Percentiles rank a stretch among this genome's conserved stretches.
These are phyloP conservation scores for Boletales sp. DNA, from an alignment of 768 basidiomycete species.

Conservation along the genomic window DNA sequence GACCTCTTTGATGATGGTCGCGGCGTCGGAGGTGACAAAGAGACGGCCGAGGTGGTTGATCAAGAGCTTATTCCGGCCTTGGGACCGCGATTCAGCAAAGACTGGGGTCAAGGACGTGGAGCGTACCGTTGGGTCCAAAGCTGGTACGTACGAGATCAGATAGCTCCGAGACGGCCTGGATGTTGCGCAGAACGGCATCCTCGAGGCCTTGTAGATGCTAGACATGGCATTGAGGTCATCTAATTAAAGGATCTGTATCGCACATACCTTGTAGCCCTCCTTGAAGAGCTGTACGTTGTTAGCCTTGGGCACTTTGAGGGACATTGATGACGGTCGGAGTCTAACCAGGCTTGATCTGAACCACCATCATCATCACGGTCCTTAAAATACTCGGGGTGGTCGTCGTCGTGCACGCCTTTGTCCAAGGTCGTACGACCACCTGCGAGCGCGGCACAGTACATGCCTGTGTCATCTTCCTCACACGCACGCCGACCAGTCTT, in stretches of 20 bases:
- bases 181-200: slow-evolving; percentile 95
- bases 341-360: slow-evolving; percentile 12
- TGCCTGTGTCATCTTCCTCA: slow-evolving; percentile 65
- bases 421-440: slow-evolving; percentile 66
- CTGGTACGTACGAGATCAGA: slow-evolving; percentile 94
- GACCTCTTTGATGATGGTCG: slow-evolving; percentile 96
- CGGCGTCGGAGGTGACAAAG: slow-evolving; percentile 98
- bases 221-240: not conserved
- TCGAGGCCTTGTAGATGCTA: slow-evolving; percentile 87
- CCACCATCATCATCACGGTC: slow-evolving; percentile 40
- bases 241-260: slow-evolving; percentile 7
- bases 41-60: slow-evolving; percentile 96
- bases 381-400: slow-evolving; percentile 45
- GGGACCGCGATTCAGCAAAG: slow-evolving; percentile 4
- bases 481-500: slow-evolving; percentile 40
- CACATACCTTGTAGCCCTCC: slow-evolving; percentile 88
- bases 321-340: slow-evolving; percentile 49
- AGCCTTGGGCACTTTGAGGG: slow-evolving; percentile 90
- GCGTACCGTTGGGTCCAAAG: slow-evolving; percentile 92
- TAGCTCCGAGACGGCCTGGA: slow-evolving; percentile 92
- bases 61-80: slow-evolving; percentile 94
- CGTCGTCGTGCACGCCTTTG: slow-evolving; percentile 52
- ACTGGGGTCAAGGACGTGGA: not conserved
- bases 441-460: slow-evolving; percentile 78
- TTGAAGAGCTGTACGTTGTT: slow-evolving; percentile 93